Evolutionary conservation across 129 eudicot species (phyloP), one percentile per base, ranked within the genome.

Genomic region (Flaveria trinervia): DNA sequence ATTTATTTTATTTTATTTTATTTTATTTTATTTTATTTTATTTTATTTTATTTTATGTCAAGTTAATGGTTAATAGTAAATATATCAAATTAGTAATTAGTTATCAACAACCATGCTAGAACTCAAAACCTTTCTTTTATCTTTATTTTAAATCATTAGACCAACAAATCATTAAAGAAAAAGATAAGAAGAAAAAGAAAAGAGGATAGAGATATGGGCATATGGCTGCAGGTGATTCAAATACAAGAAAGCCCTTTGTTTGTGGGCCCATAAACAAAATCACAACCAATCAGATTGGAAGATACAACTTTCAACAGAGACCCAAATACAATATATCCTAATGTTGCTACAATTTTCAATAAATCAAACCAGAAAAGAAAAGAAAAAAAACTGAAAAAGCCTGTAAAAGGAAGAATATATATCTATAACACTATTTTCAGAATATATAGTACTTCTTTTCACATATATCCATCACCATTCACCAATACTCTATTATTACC

Each of bases 311-410:
- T 64, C 68, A 79, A 73, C 59, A 80, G 74, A 73, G 65, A 41
- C 79, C 74, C 68, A 54, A 68, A 54, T 54, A 73, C 83, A 51
- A 80, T 80, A 72, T 65, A 55, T 65, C 73, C 45, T 65, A 14
- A 65, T 26, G 45, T 70, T 43, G 83, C 83, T 73, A 50, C 83
- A 80, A 80, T 73, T 80, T 56, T 80, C 83, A 73, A 80, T 80
- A 80, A 72, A 80, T 80, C 60, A 80, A 80, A 80, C 74, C 23
- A 39, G 30, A 52, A 72, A 62, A 62, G 56, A 79, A 79, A 71
- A 12, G 16, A 17, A 41, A 11, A 11, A 79, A 73, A 66, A 18
- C 79, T 80, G 83, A 8, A 65, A 80, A 80, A 80, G 83, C 83
- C 83, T 80, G 83, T 80, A 2, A 73, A 80, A 80, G 60, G 69